These are phyloP conservation scores for Colletotrichum sp. DNA, from an alignment of 2,329 filamentous ascomycete species.

Conservation along the genomic window DNA sequence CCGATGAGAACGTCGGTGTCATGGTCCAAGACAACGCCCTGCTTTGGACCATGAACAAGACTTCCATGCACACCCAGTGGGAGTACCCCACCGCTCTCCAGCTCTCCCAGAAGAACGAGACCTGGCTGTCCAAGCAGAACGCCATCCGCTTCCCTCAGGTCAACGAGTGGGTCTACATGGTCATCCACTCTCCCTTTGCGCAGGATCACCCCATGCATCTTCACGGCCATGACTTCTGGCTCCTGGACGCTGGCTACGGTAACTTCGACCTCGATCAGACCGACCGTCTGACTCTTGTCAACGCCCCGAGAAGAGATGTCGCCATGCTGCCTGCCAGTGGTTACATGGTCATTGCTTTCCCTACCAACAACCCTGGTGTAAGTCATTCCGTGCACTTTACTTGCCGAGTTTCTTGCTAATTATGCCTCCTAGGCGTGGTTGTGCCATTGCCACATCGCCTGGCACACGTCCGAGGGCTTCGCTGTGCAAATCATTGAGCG, in stretches of 20 bases:
- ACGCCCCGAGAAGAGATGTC: slow-evolving; percentile 59
- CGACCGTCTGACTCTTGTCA: slow-evolving; percentile 28
- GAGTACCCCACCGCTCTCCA: slow-evolving; percentile 31
- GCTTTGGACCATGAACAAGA: slow-evolving; percentile 28
- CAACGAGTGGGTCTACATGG: slow-evolving; percentile 34
- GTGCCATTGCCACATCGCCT: slow-evolving; percentile 56
- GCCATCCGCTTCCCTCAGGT: slow-evolving; percentile 31
- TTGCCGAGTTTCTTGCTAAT: background rate
- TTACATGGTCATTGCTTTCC: slow-evolving; percentile 54
- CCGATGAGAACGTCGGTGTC: background rate
- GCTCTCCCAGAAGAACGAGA: slow-evolving; percentile 23
- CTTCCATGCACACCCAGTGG: slow-evolving; percentile 35
- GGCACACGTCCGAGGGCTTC: slow-evolving; percentile 40
- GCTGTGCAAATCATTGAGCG: slow-evolving; percentile 28
- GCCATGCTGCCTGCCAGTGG: slow-evolving; percentile 50
- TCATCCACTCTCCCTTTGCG: slow-evolving; percentile 27
- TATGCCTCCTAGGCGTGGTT: slow-evolving; percentile 38
- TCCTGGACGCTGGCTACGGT: slow-evolving; percentile 23
- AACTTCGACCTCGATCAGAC: slow-evolving; percentile 17
- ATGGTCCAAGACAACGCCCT: background rate
- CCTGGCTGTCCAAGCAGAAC: slow-evolving; percentile 28
- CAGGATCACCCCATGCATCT: slow-evolving; percentile 41
- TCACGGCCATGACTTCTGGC: slow-evolving; percentile 39
- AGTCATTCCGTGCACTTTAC: background rate
- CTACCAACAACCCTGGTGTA: slow-evolving; percentile 52